Evolutionary conservation across 1,284 basidiomycete species (phyloP), one percentile per base, ranked within the genome.

Genomic region (Anthracocystis walkeri): DNA sequence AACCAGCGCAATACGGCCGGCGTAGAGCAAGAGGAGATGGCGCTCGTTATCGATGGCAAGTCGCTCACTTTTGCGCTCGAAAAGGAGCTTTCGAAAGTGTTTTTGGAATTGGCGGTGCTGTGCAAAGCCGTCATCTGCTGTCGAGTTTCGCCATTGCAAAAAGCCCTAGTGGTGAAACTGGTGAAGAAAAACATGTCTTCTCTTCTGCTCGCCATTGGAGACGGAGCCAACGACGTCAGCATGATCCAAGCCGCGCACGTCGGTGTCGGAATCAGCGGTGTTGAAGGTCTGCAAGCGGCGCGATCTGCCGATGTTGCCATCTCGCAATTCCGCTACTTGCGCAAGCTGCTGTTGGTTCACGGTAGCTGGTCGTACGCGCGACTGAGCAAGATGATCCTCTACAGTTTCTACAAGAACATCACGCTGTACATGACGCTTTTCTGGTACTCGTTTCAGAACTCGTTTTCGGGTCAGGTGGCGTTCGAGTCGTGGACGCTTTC

Each of bases 71-170:
- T 91, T 85, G 97, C 96, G 0, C 88, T 99, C 50, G 94, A 97
- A 81, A 97, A 97, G 86, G 92, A 94, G 35, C 88, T 97, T 5
- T 92, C 93, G 12, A 92, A 93, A 82, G 88, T 89, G 2, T 97
- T 99, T 87, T 88, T 99, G 56, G 95, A 98, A 84, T 88, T 99
- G n/a, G 96, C 96, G 0, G 90, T 97, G 79, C 91, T 97, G 91
- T 99, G 97, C 89, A 97, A 97, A 77, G 95, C 96, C 20, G 96
- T 99, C 45, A 91, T 98, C 46, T 98, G 96, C 86, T 99, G 96
- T 87, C 95, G 97, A 80, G 97, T 99, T 2, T 98, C 96, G 14
- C 97, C 97, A 1, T 87, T 99, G 52, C 97, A 99, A 84, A 99
- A 99, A 86, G 97, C 97, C 0, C 89, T 98, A 27, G 95, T 99